A percentile compares a stretch with the other conserved stretches of the same genome.
Evolutionary conservation across 2,329 filamentous ascomycete species (phyloP).

Genomic region (Trichoderma aggressivum): DNA sequence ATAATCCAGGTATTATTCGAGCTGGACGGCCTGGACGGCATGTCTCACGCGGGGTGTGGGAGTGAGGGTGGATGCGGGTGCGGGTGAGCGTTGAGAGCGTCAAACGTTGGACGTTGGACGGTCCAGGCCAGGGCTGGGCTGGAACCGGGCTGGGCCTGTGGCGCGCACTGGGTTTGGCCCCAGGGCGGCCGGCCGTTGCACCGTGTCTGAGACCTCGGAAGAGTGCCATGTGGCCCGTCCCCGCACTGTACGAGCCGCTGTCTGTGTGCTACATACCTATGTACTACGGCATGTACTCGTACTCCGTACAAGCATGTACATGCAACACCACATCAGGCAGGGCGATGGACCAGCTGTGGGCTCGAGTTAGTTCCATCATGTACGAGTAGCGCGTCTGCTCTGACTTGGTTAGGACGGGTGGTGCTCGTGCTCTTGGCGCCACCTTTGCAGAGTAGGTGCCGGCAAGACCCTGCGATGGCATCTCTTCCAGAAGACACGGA

Average conservation of each 20-base stretch:
- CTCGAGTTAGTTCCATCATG: background rate
- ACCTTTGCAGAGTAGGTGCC: background rate
- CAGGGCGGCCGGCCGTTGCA: background rate
- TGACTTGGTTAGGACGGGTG: background rate
- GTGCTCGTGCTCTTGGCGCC: background rate
- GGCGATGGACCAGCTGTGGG: background rate
- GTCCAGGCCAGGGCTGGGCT: background rate
- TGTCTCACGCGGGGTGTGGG: conserved; percentile 17
- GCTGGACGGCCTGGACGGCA: conserved; percentile 15
- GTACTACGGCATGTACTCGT: no score
- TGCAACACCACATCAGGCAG: background rate
- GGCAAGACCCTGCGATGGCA: background rate
- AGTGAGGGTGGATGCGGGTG: conserved; percentile 15
- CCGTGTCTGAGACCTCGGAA: conserved; percentile 13
- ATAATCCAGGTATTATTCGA: conserved; percentile 17
- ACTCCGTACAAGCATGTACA: no score
- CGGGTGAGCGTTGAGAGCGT: background rate
- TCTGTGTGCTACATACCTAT: no score
- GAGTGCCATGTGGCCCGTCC: conserved; percentile 7
- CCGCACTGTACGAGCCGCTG: conserved; percentile 1
- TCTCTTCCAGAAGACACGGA: background rate
- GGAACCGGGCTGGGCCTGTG: no score
- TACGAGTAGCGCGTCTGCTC: background rate
- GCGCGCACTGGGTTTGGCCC: conserved; percentile 11
- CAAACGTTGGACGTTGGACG: background rate